phyloP scores from a whole-genome alignment of 2,329 filamentous ascomycete species.

The Cercospora zeina region DNA sequence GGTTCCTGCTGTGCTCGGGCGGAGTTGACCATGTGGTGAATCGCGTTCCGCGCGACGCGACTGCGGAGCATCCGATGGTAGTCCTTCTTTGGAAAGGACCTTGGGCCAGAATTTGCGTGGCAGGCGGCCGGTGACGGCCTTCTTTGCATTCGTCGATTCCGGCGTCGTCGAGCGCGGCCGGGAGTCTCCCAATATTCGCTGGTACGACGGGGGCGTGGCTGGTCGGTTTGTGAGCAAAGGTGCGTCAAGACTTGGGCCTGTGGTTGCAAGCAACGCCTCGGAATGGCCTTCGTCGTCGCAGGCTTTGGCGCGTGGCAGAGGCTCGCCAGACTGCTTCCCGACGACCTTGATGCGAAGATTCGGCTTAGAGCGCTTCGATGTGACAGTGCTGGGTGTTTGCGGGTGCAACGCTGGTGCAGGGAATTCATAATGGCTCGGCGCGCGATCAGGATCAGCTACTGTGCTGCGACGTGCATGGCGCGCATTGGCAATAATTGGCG shows the following conservation, averaged over 20 bases:
- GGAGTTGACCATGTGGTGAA: neutral
- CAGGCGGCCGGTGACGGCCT: slow-evolving; percentile 6
- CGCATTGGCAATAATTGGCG: slow-evolving; percentile 8
- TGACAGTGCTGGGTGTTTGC: slow-evolving; percentile 2
- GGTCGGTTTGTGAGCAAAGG: slow-evolving; percentile 9
- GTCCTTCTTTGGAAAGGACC: slow-evolving; percentile 1
- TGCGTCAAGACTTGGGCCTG: slow-evolving; percentile 6
- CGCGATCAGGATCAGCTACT: neutral
- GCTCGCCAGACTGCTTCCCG: slow-evolving; percentile 14
- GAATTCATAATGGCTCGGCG: neutral
- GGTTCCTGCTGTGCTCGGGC: slow-evolving; percentile 11
- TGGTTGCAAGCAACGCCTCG: neutral
- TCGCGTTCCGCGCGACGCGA: neutral
- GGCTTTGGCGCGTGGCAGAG: slow-evolving; percentile 28
- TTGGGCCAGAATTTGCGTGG: slow-evolving; percentile 13
- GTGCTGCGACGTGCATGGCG: neutral
- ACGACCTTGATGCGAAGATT: slow-evolving; percentile 27
- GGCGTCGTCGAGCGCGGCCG: slow-evolving; percentile 15
- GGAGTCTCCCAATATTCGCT: slow-evolving; percentile 16
- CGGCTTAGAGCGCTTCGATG: slow-evolving; percentile 20
- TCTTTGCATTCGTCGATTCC: slow-evolving; percentile 16
- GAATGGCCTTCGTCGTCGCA: slow-evolving; percentile 7
- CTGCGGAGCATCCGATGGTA: neutral
- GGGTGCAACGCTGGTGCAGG: neutral
- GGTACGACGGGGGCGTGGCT: slow-evolving; percentile 13